Evolutionary conservation across 768 basidiomycete species (phyloP).

Genomic region (Naganishia onofrii): DNA sequence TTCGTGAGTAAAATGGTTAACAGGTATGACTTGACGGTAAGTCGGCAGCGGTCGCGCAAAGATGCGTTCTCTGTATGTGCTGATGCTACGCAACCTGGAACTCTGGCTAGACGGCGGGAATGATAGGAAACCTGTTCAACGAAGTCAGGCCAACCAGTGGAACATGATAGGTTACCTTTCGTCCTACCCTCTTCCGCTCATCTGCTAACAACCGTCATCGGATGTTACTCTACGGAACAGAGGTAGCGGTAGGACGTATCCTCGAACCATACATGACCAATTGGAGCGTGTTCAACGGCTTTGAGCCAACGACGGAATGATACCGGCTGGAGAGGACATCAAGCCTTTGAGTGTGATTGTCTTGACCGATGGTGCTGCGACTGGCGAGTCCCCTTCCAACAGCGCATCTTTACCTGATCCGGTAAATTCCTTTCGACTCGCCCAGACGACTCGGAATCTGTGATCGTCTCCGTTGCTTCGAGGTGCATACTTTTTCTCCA

Average conservation of each 20-base stretch:
- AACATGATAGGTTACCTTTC: constrained; percentile 41
- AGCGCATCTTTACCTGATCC: too few species aligned
- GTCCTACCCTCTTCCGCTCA: neutral
- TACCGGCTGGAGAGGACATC: constrained; percentile 33
- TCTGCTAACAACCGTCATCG: neutral
- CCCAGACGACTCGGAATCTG: constrained; percentile 49
- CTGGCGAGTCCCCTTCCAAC: constrained; percentile 29
- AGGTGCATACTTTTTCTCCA: too few species aligned
- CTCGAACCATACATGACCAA: constrained; percentile 44
- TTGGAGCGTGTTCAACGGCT: constrained; percentile 33
- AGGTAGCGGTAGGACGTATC: constrained; percentile 40
- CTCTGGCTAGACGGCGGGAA: constrained; percentile 35
- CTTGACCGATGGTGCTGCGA: constrained; percentile 55
- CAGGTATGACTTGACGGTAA: constrained; percentile 42
- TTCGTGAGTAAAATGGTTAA: constrained; percentile 46
- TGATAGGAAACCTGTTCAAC: constrained; percentile 46
- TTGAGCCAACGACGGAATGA: constrained; percentile 1
- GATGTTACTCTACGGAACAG: constrained; percentile 33
- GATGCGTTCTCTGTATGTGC: neutral
- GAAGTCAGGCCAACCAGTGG: constrained; percentile 43
- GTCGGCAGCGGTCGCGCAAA: neutral
- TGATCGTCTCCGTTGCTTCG: constrained; percentile 53
- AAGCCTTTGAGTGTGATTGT: constrained; percentile 52
- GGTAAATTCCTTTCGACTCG: too few species aligned
- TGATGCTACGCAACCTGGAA: neutral